Base-by-base conservation (phyloP, 2,329 filamentous ascomycete genomes). In the Fusarium nurragi region DNA sequence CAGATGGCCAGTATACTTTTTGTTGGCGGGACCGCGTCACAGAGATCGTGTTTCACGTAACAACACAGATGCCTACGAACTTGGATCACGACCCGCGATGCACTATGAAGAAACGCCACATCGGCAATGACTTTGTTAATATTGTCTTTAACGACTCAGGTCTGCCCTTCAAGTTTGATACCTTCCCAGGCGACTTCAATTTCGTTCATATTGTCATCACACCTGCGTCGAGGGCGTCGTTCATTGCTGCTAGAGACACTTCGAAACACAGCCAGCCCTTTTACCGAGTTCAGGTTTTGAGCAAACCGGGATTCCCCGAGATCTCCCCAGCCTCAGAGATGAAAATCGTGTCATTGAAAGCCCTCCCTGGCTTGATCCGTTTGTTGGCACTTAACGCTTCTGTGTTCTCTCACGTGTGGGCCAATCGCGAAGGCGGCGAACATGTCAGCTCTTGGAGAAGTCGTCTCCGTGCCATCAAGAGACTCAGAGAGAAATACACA, bases 131-230 rank as follows among this genome's bases (percentile, higher is more conserved):
- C 77, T 97, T 92, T 76, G 95, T 99, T 74, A 98, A 97, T 75
- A 97, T 99, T 69, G 90, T 99, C 56, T 99, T 96, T 84, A 99
- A 99, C 76, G 93, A 97, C 72, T 97, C 94, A 3, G 94, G 95
- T n/a, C 77, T 89, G 44, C 90, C 91, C 0, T 98, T 97, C 80
- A 85, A 86, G 51, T 97, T 97, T 74, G 88, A 97, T 74, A 97
- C 92, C 0, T 97, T 99, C 70, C 93, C 93, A 1, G 96, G 93
- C 1, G 91, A 94, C 55, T 97, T 99, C 82, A 98, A 97, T 74
- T 97, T 92, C 73, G 93, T 99, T 74, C 93, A 97, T 75, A 98
- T 99, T 71, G 90, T 98, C 70, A 94, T 99, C 73, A 92, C 92
- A 3, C 95, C 95, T 1, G 91, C 94, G 62, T 94, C 93, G 6